A percentile compares a stretch with the other conserved stretches of the same genome.
phyloP scores from a whole-genome alignment of 2,329 filamentous ascomycete species.

The Phaeomoniella chlamydospora region DNA sequence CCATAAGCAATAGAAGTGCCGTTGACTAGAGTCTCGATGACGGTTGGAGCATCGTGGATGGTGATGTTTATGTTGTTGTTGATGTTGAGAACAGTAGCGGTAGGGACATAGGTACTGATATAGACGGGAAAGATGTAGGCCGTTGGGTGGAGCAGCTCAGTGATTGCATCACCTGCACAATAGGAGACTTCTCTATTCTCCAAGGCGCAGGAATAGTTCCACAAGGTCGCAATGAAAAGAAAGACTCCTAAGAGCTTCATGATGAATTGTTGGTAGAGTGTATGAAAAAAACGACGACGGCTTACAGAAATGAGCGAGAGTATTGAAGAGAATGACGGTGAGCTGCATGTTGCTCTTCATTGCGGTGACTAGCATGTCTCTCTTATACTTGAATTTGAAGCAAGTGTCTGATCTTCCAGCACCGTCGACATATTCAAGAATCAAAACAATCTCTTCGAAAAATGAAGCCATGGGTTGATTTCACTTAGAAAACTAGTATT shows the following conservation, averaged over 20 bases:
- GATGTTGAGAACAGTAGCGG: neutral
- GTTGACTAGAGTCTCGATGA: neutral
- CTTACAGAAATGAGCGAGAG: no score
- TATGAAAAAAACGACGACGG: no score
- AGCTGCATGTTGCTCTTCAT: no score
- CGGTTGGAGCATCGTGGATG: neutral
- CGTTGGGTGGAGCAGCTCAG: neutral
- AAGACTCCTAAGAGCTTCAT: neutral
- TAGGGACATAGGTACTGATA: neutral
- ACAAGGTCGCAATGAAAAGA: neutral
- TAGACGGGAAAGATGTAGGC: neutral
- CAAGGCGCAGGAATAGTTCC: neutral
- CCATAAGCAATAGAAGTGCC: neutral
- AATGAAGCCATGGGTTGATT: no score
- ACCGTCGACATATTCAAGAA: no score
- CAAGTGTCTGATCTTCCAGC: no score
- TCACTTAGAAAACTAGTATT: no score
- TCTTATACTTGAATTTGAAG: no score
- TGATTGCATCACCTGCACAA: neutral
- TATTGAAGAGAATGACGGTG: no score
- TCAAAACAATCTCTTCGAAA: no score
- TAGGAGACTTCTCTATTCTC: neutral
- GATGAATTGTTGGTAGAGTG: no score
- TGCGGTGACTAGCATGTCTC: no score
- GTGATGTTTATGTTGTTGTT: neutral